A percentile compares a stretch with the other conserved stretches of the same genome.
These are phyloP conservation scores for Cucumis hystrix DNA, from an alignment of 306 rosid genomes.

Conservation along the genomic window DNA sequence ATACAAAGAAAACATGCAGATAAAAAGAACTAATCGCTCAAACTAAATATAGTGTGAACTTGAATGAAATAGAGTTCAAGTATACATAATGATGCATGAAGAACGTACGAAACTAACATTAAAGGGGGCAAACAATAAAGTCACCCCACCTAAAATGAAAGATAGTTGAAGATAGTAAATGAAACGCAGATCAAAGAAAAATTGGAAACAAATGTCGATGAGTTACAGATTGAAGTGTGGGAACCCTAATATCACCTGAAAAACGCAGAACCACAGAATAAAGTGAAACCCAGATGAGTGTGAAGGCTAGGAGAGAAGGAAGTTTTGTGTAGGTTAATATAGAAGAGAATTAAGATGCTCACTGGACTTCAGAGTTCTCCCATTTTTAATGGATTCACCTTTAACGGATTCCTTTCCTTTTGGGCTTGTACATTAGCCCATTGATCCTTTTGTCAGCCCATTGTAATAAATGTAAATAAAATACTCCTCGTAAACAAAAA, in stretches of 20 bases:
- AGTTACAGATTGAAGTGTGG: not conserved
- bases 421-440: not conserved
- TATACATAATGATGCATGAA: not conserved
- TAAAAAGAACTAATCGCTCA: not conserved
- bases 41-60: not conserved
- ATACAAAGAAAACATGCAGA: not conserved
- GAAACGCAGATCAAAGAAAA: not conserved
- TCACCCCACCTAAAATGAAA: not conserved
- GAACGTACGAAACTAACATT: not conserved
- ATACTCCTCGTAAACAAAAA: too few species aligned
- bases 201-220: not conserved
- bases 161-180: not conserved
- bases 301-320: not conserved
- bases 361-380: not conserved
- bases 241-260: slow-evolving; percentile 39
- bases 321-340: slow-evolving; percentile 13
- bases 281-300: slow-evolving; percentile 15
- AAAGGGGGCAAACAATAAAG: not conserved
- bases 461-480: not conserved
- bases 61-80: too few species aligned
- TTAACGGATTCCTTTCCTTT: not conserved
- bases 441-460: not conserved
- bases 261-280: slow-evolving; percentile 33
- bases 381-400: not conserved
- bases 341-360: not conserved